Conservation (phyloP, 1,284 basidiomycete genomes). For the Leccinum angustisporum region DNA sequence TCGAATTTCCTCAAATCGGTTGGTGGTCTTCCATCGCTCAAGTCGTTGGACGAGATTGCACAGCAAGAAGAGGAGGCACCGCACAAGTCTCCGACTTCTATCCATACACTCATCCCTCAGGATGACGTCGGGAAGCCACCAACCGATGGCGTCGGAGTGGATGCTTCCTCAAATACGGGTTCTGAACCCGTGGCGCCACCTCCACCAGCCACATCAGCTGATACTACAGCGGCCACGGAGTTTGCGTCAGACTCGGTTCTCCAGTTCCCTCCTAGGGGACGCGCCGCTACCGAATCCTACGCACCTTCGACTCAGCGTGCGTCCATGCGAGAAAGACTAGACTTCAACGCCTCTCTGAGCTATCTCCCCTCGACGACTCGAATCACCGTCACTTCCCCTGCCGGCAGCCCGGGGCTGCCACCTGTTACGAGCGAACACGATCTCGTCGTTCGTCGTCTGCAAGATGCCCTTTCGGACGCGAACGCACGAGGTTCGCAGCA, state of each 20-base stretch:
- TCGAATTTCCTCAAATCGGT: conserved; percentile 65
- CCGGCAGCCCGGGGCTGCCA: conserved; percentile 31
- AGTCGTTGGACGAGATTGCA: conserved; percentile 44
- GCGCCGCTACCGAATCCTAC: conserved; percentile 27
- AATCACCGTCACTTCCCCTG: conserved; percentile 49
- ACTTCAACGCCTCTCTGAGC: conserved; percentile 23
- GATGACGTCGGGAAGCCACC: conserved; percentile 28
- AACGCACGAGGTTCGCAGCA: conserved; percentile 62
- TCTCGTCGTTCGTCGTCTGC: conserved; percentile 50
- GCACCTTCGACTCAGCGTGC: conserved; percentile 5
- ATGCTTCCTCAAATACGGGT: background rate
- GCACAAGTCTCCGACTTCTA: conserved; percentile 25
- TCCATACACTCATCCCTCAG: conserved; percentile 32
- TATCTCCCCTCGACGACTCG: conserved; percentile 26
- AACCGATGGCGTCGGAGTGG: background rate
- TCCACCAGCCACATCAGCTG: background rate
- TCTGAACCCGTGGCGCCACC: background rate
- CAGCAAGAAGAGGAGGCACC: conserved; percentile 32
- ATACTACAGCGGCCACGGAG: conserved; percentile 14
- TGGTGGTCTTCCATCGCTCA: conserved; percentile 43
- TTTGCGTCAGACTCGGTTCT: conserved; percentile 12
- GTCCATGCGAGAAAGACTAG: conserved; percentile 16
- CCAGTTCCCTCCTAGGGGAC: conserved; percentile 20
- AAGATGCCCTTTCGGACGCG: conserved; percentile 64
- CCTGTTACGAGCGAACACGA: conserved; percentile 43